These are phyloP conservation scores for Solanum bulbocastanum DNA, from an alignment of 257 asterid genomes.

Conservation along the genomic window DNA sequence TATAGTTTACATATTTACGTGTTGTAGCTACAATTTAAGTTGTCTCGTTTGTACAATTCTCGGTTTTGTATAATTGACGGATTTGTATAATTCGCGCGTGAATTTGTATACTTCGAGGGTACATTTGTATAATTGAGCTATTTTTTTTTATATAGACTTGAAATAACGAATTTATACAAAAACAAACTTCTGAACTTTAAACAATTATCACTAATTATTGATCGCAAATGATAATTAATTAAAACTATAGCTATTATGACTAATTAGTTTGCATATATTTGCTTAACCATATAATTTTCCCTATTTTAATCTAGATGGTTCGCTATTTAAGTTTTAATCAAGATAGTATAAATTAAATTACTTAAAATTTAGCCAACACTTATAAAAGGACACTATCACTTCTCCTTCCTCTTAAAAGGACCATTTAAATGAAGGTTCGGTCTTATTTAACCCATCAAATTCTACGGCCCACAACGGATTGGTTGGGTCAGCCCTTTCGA, in stretches of 20 bases:
- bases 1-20: too few species aligned
- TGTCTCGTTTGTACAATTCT: not conserved
- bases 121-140: not conserved
- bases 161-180: too few species aligned
- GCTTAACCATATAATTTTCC: not conserved
- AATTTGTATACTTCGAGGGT: too few species aligned
- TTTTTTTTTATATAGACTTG: too few species aligned
- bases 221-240: too few species aligned
- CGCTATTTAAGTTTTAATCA: not conserved
- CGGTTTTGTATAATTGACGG: too few species aligned
- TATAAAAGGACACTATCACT: not conserved
- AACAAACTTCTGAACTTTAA: not conserved
- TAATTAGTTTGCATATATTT: too few species aligned
- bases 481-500: not conserved
- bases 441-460: not conserved
- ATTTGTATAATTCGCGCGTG: too few species aligned
- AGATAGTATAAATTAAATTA: too few species aligned
- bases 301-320: not conserved
- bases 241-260: not conserved
- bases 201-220: not conserved
- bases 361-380: not conserved
- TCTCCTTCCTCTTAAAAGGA: not conserved
- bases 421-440: not conserved
- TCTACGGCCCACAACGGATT: not conserved
- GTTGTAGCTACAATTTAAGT: too few species aligned